A percentile compares a stretch with the other conserved stretches of the same genome.
Conservation (phyloP, 768 basidiomycete species). For the Pholiota conissans region DNA sequence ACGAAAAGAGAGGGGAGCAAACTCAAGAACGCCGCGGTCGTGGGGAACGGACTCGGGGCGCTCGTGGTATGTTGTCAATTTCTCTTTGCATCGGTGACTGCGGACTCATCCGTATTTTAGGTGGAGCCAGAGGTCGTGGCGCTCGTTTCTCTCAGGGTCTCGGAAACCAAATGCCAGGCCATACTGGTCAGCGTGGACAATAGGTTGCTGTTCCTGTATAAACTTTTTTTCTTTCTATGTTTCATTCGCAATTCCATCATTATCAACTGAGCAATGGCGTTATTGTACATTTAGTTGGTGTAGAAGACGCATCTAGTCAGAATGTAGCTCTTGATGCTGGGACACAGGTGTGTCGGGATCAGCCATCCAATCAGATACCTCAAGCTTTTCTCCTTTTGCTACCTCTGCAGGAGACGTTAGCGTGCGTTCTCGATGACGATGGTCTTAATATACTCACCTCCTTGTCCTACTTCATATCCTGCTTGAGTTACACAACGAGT, state of each 20-base stretch:
- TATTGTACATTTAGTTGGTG: background rate
- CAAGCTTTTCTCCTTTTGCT: slow-evolving; percentile 43
- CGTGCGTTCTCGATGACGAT: background rate
- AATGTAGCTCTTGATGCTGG: slow-evolving; percentile 8
- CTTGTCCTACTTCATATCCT: slow-evolving; percentile 69
- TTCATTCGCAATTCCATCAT: background rate
- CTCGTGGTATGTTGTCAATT: slow-evolving; percentile 47
- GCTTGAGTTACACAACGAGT: slow-evolving; percentile 71
- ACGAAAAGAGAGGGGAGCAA: slow-evolving; percentile 80
- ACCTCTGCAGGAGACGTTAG: slow-evolving; percentile 37
- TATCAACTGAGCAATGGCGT: background rate
- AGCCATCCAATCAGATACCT: slow-evolving; percentile 38
- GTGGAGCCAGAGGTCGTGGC: slow-evolving; percentile 69
- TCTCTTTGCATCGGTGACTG: background rate
- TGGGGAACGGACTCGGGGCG: slow-evolving; percentile 64
- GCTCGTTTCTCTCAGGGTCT: slow-evolving; percentile 82
- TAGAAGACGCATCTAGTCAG: slow-evolving; percentile 2
- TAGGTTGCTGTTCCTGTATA: slow-evolving; percentile 5
- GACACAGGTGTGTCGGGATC: slow-evolving; percentile 20
- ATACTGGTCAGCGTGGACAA: slow-evolving; percentile 33
- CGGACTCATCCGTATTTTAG: slow-evolving; percentile 25
- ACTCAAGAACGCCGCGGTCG: slow-evolving; percentile 76
- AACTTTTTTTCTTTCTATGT: slow-evolving; percentile 12
- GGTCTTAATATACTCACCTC: slow-evolving; percentile 45
- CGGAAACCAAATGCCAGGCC: slow-evolving; percentile 72